Percentiles rank a stretch among this genome's conserved stretches.
Conservation (phyloP, 164 flowering plant species). For the Sextonia rubra region DNA sequence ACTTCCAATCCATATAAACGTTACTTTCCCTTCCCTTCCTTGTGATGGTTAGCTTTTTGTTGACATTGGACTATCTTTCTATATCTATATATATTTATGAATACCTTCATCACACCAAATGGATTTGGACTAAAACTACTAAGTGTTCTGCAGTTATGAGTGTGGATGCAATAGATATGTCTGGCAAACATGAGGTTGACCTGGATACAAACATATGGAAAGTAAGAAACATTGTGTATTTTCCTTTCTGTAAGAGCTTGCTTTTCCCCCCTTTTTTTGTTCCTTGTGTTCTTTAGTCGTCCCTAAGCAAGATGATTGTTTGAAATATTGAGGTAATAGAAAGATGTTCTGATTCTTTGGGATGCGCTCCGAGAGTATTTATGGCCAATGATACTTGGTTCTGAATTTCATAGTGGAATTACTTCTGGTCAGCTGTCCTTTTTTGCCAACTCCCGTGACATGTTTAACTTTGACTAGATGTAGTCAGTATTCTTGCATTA, state of each 20-base stretch:
- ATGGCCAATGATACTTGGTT: not conserved
- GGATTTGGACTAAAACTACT: not conserved
- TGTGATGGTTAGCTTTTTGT: conserved; percentile 71
- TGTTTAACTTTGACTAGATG: too few relatives aligned
- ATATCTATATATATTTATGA: not conserved
- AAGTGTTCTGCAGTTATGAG: conserved; percentile 62
- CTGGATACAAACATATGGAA: conserved; percentile 99
- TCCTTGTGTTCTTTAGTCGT: not conserved
- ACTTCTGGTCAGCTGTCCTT: not conserved
- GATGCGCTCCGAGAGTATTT: not conserved
- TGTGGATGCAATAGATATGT: conserved; percentile 98
- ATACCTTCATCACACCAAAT: not conserved
- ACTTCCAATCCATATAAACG: conserved; percentile 94
- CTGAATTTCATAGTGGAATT: not conserved
- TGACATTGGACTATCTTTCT: not conserved
- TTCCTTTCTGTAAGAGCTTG: not conserved
- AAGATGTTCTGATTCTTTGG: not conserved
- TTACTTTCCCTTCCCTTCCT: conserved; percentile 93
- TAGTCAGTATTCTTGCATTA: not conserved
- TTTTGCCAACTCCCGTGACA: not conserved
- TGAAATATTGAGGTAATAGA: not conserved
- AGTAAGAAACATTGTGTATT: conserved; percentile 33
- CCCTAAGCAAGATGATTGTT: not conserved
- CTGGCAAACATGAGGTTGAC: conserved; percentile 99
- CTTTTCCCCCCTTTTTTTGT: not conserved